Base-by-base conservation (phyloP, 768 basidiomycete genomes). In the Infundibulicybe gibba region DNA sequence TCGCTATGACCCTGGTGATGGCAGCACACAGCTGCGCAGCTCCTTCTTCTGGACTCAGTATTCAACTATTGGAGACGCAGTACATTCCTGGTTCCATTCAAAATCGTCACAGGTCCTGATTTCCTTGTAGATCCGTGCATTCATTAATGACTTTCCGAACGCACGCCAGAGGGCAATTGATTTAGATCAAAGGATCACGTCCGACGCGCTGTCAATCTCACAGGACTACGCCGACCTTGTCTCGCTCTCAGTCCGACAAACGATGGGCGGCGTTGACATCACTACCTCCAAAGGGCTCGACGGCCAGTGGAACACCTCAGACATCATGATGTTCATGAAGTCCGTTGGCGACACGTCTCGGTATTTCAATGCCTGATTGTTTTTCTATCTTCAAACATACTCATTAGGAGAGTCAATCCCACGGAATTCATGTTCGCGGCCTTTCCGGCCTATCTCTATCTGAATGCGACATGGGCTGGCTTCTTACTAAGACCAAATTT, bases 301-400 rank as follows among this genome's bases (percentile, higher is more conserved):
- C 50, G 77, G 79, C 3, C 64, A 68, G 8, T 78, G 71, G 63
- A 80, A 82, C 56, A 70, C 70, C 0, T 64, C 52, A 14, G 79
- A 82, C 57, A 59, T 76, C 5, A 59, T 81, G 25, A 67, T 77
- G 8, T 81, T 83, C 58, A 68, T 83, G 66, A 82, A 79, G 67
- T 76, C 80, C 75, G 51, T 43, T 43, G 14, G 17, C 5, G 6
- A 11, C 20, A 34, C 32, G 6, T 40, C 5, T 8, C 21, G 14
- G 13, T 32, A n/a, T 41, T 41, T n/a, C 25, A 44, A 16, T 43
- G 12, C 15, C 41, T 49, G 37, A 45, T 25, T 37, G 9, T n/a
- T n/a, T n/a, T n/a, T n/a, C n/a, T n/a, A n/a, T n/a, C n/a, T n/a
- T n/a, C n/a, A n/a, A n/a, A 15, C 45, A 47, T 38, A 54, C 21